Base-by-base conservation (phyloP, 2,329 filamentous ascomycete genomes). In the Setomelanomma holmii region DNA sequence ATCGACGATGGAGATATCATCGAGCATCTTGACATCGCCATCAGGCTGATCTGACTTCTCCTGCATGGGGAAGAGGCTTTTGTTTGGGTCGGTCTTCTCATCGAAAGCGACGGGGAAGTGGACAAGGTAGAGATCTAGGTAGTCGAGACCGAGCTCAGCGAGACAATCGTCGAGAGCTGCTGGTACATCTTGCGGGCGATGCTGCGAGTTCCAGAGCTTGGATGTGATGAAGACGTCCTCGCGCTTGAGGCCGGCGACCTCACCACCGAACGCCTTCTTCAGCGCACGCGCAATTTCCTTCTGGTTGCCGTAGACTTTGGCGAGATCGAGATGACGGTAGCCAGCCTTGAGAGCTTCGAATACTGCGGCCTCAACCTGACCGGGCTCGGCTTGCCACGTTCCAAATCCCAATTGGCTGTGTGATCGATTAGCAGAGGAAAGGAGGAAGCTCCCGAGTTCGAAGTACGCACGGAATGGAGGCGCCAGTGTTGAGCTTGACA, bases 131-230 rank as follows among this genome's bases (percentile, higher is more conserved):
- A 96, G 84, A 75, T 96, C 91, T 76, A 96, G 93, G 83, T 96
- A 95, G 71, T 93, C 91, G 60, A 96, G 60, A 72, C 60, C 88
- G 85, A 89, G 89, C 93, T 82, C 93, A 46, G 86, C 83, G 67
- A 93, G 78, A 66, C 86, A 89, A 80, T 62, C 84, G 81, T 60
- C 93, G 77, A 95, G 91, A 72, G 86, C 86, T 75, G 84, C 84
- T 73, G 80, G 82, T 68, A 93, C 91, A 64, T 84, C 82, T 40
- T 65, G 45, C 17, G 64, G 63, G 68, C 92, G 88, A 80, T 96
- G 90, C 84, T 91, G 95, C 62, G 87, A 87, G 80, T 93, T 92
- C 91, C 91, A 96, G 53, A 96, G 87, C 83, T 96, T 96, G 75
- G 89, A 91, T 60, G 92, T 68, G 51, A 69, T 64, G 56, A 68